A percentile compares a stretch with the other conserved stretches of the same genome.
Conservation (phyloP, 179 eudicot species). For the Beta corolliflora region DNA sequence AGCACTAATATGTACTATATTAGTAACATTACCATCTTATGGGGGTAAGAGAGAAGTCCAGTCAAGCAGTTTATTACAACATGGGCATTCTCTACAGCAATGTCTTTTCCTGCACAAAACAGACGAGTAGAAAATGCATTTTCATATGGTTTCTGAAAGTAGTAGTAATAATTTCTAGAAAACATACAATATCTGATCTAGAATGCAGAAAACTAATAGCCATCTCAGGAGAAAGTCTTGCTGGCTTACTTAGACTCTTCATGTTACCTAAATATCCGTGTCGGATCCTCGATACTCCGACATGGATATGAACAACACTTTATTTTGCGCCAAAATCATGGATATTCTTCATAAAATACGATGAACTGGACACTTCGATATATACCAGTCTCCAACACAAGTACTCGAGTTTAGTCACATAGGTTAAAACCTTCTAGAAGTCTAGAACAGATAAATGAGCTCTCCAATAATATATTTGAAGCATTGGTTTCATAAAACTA, state of each 20-base stretch:
- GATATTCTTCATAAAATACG: too few relatives aligned
- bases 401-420: too few relatives aligned
- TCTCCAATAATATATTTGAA: background rate
- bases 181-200: background rate
- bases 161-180: background rate
- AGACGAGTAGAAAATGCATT: constrained; percentile 8
- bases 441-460: background rate
- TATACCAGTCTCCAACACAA: too few relatives aligned
- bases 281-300: too few relatives aligned
- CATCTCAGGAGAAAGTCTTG: background rate
- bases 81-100: constrained; percentile 61
- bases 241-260: too few relatives aligned
- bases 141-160: background rate
- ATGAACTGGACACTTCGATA: too few relatives aligned
- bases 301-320: too few relatives aligned
- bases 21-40: constrained; percentile 83
- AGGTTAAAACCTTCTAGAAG: background rate
- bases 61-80: constrained; percentile 52
- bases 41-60: constrained; percentile 65
- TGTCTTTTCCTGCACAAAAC: constrained; percentile 66
- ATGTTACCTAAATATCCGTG: too few relatives aligned
- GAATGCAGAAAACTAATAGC: background rate
- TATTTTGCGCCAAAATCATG: too few relatives aligned
- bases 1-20: background rate
- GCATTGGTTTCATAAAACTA: constrained; percentile 3